Conservation (phyloP, 176 grass and related monocot species). For the Oryza longistaminata region DNA sequence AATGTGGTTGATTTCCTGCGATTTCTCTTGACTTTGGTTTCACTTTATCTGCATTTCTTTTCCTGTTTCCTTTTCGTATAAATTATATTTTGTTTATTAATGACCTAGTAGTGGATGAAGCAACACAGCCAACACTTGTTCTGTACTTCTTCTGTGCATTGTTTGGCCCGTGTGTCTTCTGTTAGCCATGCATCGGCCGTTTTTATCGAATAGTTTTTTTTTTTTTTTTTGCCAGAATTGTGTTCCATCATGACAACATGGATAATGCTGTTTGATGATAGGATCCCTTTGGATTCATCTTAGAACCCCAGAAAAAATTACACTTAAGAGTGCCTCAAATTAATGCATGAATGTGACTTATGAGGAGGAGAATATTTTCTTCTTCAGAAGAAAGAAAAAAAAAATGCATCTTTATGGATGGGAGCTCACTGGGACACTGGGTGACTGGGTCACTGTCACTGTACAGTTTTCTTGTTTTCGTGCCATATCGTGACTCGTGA, state of each 20-base stretch:
- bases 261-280: background rate
- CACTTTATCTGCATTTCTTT: background rate
- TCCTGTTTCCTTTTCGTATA: background rate
- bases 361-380: constrained; percentile 8
- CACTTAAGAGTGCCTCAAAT: background rate
- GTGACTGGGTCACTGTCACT: background rate
- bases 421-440: too few relatives aligned
- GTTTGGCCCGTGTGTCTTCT: constrained; percentile 37
- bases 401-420: background rate
- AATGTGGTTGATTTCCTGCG: constrained; percentile 40
- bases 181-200: constrained; percentile 29
- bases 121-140: background rate
- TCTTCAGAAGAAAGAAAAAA: background rate
- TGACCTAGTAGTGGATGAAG: constrained; percentile 26
- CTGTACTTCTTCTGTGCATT: background rate
- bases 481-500: background rate
- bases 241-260: background rate
- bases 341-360: background rate
- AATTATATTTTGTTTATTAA: constrained; percentile 6
- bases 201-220: background rate
- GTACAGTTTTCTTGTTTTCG: constrained; percentile 15
- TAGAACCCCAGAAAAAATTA: background rate
- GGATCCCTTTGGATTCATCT: constrained; percentile 3
- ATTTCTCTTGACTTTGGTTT: background rate
- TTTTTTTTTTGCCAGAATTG: background rate